phyloP scores from a whole-genome alignment of 345 rosid species.

The Cardamine resedifolia region DNA sequence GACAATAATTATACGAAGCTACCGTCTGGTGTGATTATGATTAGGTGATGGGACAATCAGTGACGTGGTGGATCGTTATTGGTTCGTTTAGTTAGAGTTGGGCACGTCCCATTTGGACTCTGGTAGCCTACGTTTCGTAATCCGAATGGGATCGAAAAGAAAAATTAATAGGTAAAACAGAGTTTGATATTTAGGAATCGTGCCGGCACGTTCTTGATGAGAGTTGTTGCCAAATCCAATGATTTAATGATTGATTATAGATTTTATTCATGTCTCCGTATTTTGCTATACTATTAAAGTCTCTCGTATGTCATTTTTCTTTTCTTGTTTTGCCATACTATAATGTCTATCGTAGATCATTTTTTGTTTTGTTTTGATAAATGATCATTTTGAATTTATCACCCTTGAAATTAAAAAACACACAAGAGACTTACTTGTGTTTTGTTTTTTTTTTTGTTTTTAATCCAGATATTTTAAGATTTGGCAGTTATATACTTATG shows the following conservation, averaged over 20 bases:
- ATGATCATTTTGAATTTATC: background rate
- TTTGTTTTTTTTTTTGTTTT: background rate
- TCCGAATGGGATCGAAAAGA: background rate
- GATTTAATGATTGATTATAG: too few species aligned
- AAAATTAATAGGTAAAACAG: background rate
- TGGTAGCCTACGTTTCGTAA: slow-evolving; percentile 18
- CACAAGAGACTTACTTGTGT: background rate
- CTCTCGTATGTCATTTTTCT: background rate
- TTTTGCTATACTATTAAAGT: slow-evolving; percentile 1
- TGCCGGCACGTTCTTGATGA: slow-evolving; percentile 31
- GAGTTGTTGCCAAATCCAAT: slow-evolving; percentile 21
- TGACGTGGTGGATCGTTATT: slow-evolving; percentile 17
- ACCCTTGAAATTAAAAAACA: background rate
- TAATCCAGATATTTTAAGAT: too few species aligned
- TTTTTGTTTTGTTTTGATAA: too few species aligned
- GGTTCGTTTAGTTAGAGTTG: slow-evolving; percentile 20
- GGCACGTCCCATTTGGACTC: slow-evolving; percentile 33
- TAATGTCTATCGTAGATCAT: background rate
- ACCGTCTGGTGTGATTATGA: slow-evolving; percentile 33
- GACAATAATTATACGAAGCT: slow-evolving; percentile 16
- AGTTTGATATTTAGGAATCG: background rate
- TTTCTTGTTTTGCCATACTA: background rate
- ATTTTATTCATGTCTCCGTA: background rate
- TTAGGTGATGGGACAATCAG: slow-evolving; percentile 23
- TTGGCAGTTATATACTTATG: background rate